These are phyloP conservation scores for Uronychia setigera DNA, from an alignment of 73 alveolate genomes.

Conservation along the genomic window DNA sequence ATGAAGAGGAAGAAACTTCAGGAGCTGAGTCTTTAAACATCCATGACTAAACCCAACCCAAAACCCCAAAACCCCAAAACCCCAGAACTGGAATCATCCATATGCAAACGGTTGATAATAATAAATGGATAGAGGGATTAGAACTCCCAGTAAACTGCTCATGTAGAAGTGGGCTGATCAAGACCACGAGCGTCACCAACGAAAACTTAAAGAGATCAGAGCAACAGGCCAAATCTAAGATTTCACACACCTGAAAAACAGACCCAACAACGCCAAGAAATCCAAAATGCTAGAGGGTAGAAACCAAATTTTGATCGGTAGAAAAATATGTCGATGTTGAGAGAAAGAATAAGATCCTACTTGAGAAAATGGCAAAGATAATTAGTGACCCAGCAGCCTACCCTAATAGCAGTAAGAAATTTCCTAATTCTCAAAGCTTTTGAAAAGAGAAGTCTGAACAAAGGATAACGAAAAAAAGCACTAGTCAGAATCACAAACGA, in stretches of 20 bases:
- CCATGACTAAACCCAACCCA: too few species aligned
- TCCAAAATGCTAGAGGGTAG: not conserved
- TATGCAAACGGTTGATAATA: too few species aligned
- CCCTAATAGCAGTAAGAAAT: not conserved
- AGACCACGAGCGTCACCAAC: not conserved
- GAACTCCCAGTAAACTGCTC: not conserved
- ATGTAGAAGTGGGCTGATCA: not conserved
- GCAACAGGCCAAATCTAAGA: not conserved
- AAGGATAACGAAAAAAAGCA: conserved; percentile 20
- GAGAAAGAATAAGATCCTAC: not conserved
- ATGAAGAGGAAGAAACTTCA: too few species aligned
- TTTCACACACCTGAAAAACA: not conserved
- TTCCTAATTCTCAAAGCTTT: not conserved
- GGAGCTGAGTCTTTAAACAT: too few species aligned
- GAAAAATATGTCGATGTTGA: not conserved
- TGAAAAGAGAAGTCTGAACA: conserved; percentile 11
- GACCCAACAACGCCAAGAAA: not conserved
- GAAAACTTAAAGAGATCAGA: not conserved
- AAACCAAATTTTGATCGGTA: not conserved
- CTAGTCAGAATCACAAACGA: conserved; percentile 34
- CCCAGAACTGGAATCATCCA: too few species aligned
- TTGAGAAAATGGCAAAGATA: not conserved
- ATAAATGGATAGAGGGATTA: too few species aligned
- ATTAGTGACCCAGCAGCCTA: not conserved
- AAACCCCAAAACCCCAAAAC: too few species aligned